A percentile compares a stretch with the other conserved stretches of the same genome.
phyloP scores from a whole-genome alignment of 345 rosid species.

The Lepidium aucheri region DNA sequence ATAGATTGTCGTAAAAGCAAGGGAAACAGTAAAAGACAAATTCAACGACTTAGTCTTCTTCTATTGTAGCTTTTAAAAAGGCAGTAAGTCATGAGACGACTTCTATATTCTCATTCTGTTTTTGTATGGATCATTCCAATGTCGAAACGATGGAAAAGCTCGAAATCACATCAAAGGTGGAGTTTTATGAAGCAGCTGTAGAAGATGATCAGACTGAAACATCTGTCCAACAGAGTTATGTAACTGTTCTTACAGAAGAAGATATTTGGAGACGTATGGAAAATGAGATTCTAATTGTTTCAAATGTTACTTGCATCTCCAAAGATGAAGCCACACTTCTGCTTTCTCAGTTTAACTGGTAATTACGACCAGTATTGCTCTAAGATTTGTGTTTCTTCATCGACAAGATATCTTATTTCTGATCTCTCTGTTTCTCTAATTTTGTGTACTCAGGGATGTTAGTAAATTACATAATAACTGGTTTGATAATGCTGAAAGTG shows the following conservation, averaged over 20 bases:
- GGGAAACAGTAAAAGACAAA: too few species aligned
- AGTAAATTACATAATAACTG: not conserved
- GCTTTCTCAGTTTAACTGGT: constrained; percentile 1
- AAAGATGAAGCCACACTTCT: constrained; percentile 15
- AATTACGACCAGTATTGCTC: not conserved
- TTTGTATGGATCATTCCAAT: not conserved
- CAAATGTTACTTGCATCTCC: not conserved
- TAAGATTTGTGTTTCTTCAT: not conserved
- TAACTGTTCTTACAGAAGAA: not conserved
- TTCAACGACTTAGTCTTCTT: too few species aligned
- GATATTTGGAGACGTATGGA: not conserved
- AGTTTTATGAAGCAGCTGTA: not conserved
- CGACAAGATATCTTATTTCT: not conserved
- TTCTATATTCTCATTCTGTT: too few species aligned
- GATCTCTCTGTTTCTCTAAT: constrained; percentile 7
- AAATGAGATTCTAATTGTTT: not conserved
- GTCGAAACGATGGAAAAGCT: not conserved
- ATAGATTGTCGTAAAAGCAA: too few species aligned
- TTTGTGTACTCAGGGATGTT: not conserved
- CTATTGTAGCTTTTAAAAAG: too few species aligned
- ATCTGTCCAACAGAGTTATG: not conserved
- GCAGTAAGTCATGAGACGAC: too few species aligned
- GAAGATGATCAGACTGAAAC: constrained; percentile 7
- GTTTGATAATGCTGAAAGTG: not conserved
- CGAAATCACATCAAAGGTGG: not conserved